Evolutionary conservation across 257 asterid species (phyloP).

Genomic region (Penstemon newberryi): DNA sequence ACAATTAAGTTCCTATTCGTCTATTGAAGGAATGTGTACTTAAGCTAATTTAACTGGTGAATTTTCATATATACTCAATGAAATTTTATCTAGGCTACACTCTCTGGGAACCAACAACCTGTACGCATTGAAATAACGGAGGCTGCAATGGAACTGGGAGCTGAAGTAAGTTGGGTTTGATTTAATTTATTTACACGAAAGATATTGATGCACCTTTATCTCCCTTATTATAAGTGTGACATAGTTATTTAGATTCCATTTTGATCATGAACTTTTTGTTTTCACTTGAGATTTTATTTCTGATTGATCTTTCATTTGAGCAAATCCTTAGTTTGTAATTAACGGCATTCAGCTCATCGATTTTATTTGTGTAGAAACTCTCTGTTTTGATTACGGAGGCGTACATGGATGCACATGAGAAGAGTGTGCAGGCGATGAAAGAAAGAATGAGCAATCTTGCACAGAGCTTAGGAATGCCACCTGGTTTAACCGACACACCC

Average conservation of each 20-base stretch:
- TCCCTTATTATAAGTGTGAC: no score
- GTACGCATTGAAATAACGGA: conserved; percentile 91
- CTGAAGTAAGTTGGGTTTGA: conserved; percentile 57
- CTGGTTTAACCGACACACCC: conserved; percentile 65
- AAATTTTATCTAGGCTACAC: conserved; percentile 66
- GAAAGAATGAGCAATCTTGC: conserved; percentile 92
- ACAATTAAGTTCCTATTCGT: no score
- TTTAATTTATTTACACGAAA: neutral
- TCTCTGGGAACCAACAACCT: conserved; percentile 94
- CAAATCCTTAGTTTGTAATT: no score
- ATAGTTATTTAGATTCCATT: no score
- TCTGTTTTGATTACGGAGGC: conserved; percentile 88
- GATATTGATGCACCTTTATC: neutral
- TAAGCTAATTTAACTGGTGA: neutral
- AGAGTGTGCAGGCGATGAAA: conserved; percentile 96
- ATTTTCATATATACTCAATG: neutral
- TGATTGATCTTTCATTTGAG: no score
- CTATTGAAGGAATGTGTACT: neutral
- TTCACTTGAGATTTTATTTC: no score
- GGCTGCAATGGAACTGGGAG: conserved; percentile 93
- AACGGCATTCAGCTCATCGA: neutral
- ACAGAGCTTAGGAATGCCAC: conserved; percentile 97
- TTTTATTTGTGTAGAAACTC: conserved; percentile 54
- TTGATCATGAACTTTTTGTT: no score
- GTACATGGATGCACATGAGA: conserved; percentile 88